Evolutionary conservation across 1,139 yeast genomes (phyloP), one percentile per base, ranked within the genome.

Genomic region (Yamadazyma membranifaciens): DNA sequence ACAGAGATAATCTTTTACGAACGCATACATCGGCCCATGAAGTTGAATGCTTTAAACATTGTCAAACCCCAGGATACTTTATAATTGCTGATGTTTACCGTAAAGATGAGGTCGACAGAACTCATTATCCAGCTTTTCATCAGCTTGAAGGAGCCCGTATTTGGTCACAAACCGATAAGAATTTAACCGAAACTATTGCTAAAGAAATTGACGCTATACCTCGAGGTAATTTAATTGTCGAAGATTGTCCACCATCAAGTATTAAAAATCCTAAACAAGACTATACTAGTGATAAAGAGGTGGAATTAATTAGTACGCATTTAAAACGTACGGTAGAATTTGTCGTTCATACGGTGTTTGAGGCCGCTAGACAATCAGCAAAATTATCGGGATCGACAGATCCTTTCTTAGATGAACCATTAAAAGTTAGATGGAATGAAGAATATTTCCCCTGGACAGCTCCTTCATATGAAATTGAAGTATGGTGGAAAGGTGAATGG

Each of bases 401-500:
- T 28, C 80, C 78, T 3, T 83, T 81, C 49, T 66, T 82, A 46
- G 75, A 78, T 48, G 86, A 83, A 51, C 96, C 96, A 5, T 73
- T 94, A 49, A 83, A 79, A 57, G 87, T 91, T 12, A 76, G 98
- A 49, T 92, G 99, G 99, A 87, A 89, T 26, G 95, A 87, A 57
- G 96, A 95, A 0, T 88, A 83, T 55, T 92, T 92, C 68, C 99
- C 99, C 4, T 92, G 98, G 97, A 92, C 99, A 2, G 81, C 95
- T 1, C 99, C 99, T 6, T 87, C 96, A 27, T 92, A 96, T 92
- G 98, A 92, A 57, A 88, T 94, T 51, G 99, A 92, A 63, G 96
- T 92, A 5, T 91, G 95, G 94, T 94, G 98, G 98, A 87, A 91
- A 59, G 96, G 95, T 33, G 96, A 91, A 52, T 94, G 98, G 98